Base-by-base conservation (phyloP, 1,284 basidiomycete genomes). In the Fomitopsis pinicola region DNA sequence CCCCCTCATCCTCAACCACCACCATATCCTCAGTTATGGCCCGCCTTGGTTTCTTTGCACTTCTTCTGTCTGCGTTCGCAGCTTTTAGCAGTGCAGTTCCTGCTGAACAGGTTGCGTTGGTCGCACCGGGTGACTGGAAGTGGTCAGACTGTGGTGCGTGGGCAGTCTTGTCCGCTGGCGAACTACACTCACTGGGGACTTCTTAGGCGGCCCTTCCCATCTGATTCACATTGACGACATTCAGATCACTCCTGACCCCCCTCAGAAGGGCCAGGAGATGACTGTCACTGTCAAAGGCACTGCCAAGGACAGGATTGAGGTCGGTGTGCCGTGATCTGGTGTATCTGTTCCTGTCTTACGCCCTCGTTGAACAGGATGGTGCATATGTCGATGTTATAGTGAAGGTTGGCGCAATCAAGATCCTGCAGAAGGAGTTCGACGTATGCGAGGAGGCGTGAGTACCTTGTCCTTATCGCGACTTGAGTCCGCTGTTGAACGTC, bases 371-470 rank as follows among this genome's bases (percentile, higher is more conserved):
- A 14, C n/a, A 97, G 94, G 89, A 95, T 9, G 95, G 95, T n/a
- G 91, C 95, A 36, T 91, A 86, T 69, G 95, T 90, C 10, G 86
- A 95, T 66, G 94, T 97, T 2, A 77, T 78, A 1, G 95, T 97
- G 63, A 97, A 97, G 75, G 81, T 97, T 44, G 95, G 95, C 35
- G 77, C 91, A 17, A 86, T 97, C 74, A 95, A 94, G 79, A 73
- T 97, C 10, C 76, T 97, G 22, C 77, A 82, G 54, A 96, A 93
- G 78, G 74, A 72, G 19, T 95, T 97, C 68, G 92, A 97, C 68
- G 76, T 97, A 55, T 97, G 95, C 72, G 84, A 95, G 62, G 95
- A 97, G 76, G 94, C 95, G 94, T 96, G 78, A 73, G 94, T 86
- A 57, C 22, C 42, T 28, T 22, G 26, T 22, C 15, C 30, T 50